Evolutionary conservation across 352 stramenopile genomes (phyloP).

Genomic region (Globisporangium cylindrosporum): DNA sequence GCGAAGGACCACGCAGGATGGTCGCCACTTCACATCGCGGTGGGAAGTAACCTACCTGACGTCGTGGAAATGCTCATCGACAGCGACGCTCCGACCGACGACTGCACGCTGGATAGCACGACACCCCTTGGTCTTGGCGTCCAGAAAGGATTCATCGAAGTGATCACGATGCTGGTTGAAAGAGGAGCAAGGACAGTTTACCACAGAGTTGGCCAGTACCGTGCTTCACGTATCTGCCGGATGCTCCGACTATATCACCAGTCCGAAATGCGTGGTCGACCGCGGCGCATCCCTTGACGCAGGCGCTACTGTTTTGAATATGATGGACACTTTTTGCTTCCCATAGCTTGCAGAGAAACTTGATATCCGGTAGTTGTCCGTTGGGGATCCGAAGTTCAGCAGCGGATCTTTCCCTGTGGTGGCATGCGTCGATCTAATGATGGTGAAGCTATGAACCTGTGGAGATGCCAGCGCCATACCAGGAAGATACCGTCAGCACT

Average conservation of each 20-base stretch:
- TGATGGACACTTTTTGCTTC: too few relatives aligned
- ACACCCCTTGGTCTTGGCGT: constrained; percentile 7
- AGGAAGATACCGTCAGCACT: too few relatives aligned
- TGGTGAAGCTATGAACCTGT: too few relatives aligned
- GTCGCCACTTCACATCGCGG: constrained; percentile 6
- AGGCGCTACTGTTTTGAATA: too few relatives aligned
- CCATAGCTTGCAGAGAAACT: too few relatives aligned
- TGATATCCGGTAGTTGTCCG: too few relatives aligned
- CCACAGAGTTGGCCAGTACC: not conserved
- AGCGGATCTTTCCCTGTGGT: too few relatives aligned
- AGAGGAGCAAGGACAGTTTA: too few relatives aligned
- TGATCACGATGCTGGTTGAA: not conserved
- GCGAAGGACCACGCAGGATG: constrained; percentile 3
- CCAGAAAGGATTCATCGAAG: constrained; percentile 2
- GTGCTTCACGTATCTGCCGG: not conserved
- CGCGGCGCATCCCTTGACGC: not conserved
- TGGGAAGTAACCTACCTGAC: not conserved
- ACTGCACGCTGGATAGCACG: not conserved
- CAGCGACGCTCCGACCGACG: not conserved
- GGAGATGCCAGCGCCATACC: too few relatives aligned
- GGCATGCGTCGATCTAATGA: too few relatives aligned
- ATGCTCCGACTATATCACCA: not conserved
- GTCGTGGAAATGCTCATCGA: not conserved
- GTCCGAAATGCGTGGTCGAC: not conserved
- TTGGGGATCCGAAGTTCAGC: too few relatives aligned